A percentile compares a stretch with the other conserved stretches of the same genome.
phyloP scores from a whole-genome alignment of 1,139 yeast genomes.

The Kluyveromyces sp. region DNA sequence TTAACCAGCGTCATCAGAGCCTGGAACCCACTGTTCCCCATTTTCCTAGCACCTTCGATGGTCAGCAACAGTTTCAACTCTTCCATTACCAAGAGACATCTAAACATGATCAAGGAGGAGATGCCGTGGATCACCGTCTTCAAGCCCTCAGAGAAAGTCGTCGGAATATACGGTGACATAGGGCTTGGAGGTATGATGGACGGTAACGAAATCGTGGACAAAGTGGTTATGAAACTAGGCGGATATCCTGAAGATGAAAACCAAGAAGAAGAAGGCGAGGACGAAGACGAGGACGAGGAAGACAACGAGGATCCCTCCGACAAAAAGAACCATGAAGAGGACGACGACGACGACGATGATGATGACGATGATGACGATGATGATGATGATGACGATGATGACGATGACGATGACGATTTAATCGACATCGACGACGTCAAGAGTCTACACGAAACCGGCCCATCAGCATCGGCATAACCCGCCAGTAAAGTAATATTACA shows the following conservation, averaged over 20 bases:
- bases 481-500: neutral
- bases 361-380: conserved; percentile 41
- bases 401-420: conserved; percentile 30
- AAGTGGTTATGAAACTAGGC: conserved; percentile 72
- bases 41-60: conserved; percentile 94
- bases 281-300: conserved; percentile 41
- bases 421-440: neutral
- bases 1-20: conserved; percentile 77
- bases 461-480: neutral
- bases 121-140: conserved; percentile 72
- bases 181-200: conserved; percentile 98
- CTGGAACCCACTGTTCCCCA: conserved; percentile 88
- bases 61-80: conserved; percentile 94
- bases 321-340: conserved; percentile 37
- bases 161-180: conserved; percentile 83
- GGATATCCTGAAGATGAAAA: conserved; percentile 87
- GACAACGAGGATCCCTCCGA: conserved; percentile 35
- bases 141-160: conserved; percentile 89
- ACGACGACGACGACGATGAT: conserved; percentile 34
- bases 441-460: neutral
- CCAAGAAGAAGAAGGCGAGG: conserved; percentile 63
- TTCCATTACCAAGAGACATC: conserved; percentile 82
- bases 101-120: conserved; percentile 50
- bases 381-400: conserved; percentile 37
- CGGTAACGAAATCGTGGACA: conserved; percentile 83